Conservation (phyloP, 805 yeast species). For the Middelhovenomyces tepae region DNA sequence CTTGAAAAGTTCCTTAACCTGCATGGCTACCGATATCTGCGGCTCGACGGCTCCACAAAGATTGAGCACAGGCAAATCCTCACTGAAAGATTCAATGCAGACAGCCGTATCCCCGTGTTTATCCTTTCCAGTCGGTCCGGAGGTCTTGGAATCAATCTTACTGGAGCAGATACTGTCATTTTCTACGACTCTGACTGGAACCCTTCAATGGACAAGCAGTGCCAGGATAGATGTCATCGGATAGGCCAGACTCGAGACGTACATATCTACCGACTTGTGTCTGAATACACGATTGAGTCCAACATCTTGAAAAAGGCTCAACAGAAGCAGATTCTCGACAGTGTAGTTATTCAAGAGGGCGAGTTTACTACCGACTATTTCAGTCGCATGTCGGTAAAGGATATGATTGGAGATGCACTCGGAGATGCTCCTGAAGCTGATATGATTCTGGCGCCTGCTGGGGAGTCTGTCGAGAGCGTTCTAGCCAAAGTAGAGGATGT, state of each 20-base stretch:
- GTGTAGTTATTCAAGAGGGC: constrained; percentile 94
- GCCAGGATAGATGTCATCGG: constrained; percentile 98
- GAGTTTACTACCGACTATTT: constrained; percentile 97
- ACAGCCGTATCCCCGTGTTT: constrained; percentile 77
- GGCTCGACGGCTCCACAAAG: constrained; percentile 95
- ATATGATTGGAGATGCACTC: constrained; percentile 60
- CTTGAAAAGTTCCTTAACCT: constrained; percentile 87
- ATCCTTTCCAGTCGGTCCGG: constrained; percentile 95
- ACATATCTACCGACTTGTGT: constrained; percentile 91
- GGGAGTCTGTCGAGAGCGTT: constrained; percentile 40
- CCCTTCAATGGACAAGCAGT: constrained; percentile 98
- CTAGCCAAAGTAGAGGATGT: constrained; percentile 94
- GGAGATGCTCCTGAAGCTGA: constrained; percentile 27
- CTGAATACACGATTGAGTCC: constrained; percentile 93
- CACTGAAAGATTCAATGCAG: constrained; percentile 88
- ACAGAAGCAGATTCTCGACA: constrained; percentile 87
- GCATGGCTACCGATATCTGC: constrained; percentile 88
- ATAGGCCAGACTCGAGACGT: constrained; percentile 98
- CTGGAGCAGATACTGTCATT: constrained; percentile 98
- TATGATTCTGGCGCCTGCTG: constrained; percentile 29
- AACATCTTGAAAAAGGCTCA: constrained; percentile 90
- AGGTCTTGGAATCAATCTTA: constrained; percentile 92
- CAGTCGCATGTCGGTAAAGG: constrained; percentile 76
- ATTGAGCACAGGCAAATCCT: constrained; percentile 92
- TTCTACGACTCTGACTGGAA: constrained; percentile 99